phyloP scores from a whole-genome alignment of 352 stramenopile species.

The Phytophthora constricta region DNA sequence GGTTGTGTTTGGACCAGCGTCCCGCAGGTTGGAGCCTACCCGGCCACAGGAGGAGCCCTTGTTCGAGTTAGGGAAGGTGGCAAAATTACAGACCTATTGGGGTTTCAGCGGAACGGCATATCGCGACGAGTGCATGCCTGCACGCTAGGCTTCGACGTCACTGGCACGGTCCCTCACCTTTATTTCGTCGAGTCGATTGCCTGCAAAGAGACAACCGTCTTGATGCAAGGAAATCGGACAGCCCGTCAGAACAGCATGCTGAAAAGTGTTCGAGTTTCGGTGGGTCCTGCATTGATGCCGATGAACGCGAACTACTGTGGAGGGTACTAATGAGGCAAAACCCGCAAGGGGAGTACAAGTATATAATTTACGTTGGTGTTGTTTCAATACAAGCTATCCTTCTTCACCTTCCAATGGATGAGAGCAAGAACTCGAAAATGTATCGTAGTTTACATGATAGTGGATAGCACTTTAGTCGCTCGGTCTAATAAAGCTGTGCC shows the following conservation, averaged over 20 bases:
- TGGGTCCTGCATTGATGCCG: conserved; percentile 52
- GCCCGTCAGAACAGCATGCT: conserved; percentile 43
- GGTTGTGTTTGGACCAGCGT: conserved; percentile 70
- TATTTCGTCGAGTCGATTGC: conserved; percentile 61
- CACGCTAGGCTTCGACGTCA: conserved; percentile 52
- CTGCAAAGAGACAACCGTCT: conserved; percentile 44
- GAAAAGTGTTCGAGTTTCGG: conserved; percentile 50
- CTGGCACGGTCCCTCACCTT: conserved; percentile 46
- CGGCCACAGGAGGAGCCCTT: conserved; percentile 45
- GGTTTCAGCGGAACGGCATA: conserved; percentile 64
- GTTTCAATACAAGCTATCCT: not conserved
- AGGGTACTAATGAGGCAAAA: conserved; percentile 51
- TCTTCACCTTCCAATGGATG: conserved; percentile 24
- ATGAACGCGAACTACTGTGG: conserved; percentile 61
- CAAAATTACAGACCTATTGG: conserved; percentile 55
- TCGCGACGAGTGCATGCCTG: conserved; percentile 59
- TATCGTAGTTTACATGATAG: conserved; percentile 14
- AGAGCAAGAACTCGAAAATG: not conserved
- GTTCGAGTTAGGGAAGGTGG: conserved; percentile 63
- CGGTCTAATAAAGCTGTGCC: conserved; percentile 17
- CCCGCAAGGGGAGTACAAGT: not conserved
- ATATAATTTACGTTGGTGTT: not conserved
- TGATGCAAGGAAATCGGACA: conserved; percentile 34
- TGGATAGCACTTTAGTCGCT: conserved; percentile 22
- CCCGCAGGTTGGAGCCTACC: conserved; percentile 56